phyloP scores from a whole-genome alignment of 1,284 basidiomycete genomes.

The Tilletia walkeri region DNA sequence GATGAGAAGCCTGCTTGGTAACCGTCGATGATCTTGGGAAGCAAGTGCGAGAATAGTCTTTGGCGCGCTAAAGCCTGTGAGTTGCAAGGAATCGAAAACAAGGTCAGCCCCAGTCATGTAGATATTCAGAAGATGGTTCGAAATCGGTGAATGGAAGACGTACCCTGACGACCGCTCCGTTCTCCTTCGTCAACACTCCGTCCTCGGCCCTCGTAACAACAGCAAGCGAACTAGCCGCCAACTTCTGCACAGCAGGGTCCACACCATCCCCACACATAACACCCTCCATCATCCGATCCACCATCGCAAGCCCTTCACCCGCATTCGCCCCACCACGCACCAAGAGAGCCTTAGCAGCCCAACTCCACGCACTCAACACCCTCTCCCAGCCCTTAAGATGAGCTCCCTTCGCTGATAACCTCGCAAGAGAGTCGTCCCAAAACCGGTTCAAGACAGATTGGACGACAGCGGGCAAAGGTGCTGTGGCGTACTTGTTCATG shows the following conservation, averaged over 20 bases:
- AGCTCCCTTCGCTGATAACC: too few relatives aligned
- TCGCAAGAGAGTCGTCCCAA: slow-evolving; percentile 25
- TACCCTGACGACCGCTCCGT: slow-evolving; percentile 20
- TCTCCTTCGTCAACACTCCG: slow-evolving; percentile 23
- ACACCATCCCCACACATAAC: slow-evolving; percentile 31
- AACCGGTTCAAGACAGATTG: slow-evolving; percentile 31
- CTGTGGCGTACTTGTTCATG: slow-evolving; percentile 44
- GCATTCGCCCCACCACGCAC: slow-evolving; percentile 30
- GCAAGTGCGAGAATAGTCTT: slow-evolving; percentile 71
- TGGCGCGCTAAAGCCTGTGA: slow-evolving; percentile 66
- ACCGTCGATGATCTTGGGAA: slow-evolving; percentile 73
- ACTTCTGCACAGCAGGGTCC: slow-evolving; percentile 20
- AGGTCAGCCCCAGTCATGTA: too few relatives aligned
- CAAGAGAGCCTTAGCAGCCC: slow-evolving; percentile 39
- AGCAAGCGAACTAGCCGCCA: slow-evolving; percentile 23
- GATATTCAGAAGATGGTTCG: too few relatives aligned
- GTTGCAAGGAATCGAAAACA: slow-evolving; percentile 16
- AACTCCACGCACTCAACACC: slow-evolving; percentile 39
- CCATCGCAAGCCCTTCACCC: slow-evolving; percentile 28
- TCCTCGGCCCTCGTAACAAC: slow-evolving; percentile 37
- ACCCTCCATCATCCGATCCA: slow-evolving; percentile 32
- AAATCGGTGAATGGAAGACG: neutral
- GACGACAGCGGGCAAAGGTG: slow-evolving; percentile 26
- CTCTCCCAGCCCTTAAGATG: neutral
- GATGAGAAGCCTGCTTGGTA: slow-evolving; percentile 41